phyloP scores from a whole-genome alignment of 306 rosid species.

The Begonia loranthoides region DNA sequence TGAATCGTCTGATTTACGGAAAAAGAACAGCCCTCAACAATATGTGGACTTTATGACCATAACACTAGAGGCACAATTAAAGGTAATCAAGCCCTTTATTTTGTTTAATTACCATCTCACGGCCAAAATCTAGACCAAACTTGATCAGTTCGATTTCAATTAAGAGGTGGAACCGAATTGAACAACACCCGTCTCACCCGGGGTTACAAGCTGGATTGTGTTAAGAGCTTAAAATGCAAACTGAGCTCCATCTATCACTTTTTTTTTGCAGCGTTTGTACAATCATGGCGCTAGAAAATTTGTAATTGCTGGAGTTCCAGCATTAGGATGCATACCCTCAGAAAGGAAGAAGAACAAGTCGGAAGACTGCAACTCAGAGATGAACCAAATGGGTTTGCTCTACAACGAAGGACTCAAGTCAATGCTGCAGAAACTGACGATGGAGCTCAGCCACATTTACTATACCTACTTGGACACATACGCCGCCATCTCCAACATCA shows the following conservation, averaged over 20 bases:
- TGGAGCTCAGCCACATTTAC: constrained; percentile 20
- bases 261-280: constrained; percentile 3
- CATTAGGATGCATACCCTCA: constrained; percentile 10
- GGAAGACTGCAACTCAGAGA: constrained; percentile 33
- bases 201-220: no score
- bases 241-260: neutral
- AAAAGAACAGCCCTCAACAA: constrained; percentile 29
- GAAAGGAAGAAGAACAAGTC: constrained; percentile 8
- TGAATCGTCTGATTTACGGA: constrained; percentile 18
- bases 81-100: constrained; percentile 19
- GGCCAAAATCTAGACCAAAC: neutral
- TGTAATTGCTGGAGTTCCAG: constrained; percentile 1
- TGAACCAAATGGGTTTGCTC: constrained; percentile 19
- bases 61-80: constrained; percentile 34
- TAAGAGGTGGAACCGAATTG: no score
- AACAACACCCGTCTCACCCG: no score
- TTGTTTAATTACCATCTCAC: neutral
- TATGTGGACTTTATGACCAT: constrained; percentile 32
- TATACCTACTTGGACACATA: constrained; percentile 60
- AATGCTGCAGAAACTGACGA: constrained; percentile 29
- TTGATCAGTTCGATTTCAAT: no score
- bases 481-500: constrained; percentile 21
- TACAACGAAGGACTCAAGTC: constrained; percentile 38
- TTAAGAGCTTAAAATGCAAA: no score
- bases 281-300: constrained; percentile 3